Evolutionary conservation across 2,329 filamentous ascomycete genomes (phyloP).

Genomic region (Phialophora chinensis): DNA sequence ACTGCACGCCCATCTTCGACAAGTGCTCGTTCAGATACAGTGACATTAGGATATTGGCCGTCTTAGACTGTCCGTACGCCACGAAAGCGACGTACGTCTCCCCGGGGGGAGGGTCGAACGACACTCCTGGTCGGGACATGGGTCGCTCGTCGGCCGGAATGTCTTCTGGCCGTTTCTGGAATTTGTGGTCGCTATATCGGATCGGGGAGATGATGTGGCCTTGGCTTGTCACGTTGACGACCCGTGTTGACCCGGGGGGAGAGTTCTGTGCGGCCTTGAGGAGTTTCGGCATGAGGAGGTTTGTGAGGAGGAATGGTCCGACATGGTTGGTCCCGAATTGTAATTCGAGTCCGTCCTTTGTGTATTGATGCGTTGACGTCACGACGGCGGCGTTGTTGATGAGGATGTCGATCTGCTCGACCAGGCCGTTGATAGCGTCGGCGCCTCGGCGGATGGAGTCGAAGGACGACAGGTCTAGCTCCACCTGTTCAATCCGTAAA

Average conservation of each 20-base stretch:
- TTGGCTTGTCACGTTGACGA: slow-evolving; percentile 39
- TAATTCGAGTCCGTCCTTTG: slow-evolving; percentile 48
- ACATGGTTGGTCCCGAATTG: slow-evolving; percentile 51
- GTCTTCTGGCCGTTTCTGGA: slow-evolving; percentile 40
- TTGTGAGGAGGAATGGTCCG: slow-evolving; percentile 50
- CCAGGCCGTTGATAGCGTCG: slow-evolving; percentile 41
- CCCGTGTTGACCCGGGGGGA: slow-evolving; percentile 29
- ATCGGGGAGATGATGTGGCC: slow-evolving; percentile 43
- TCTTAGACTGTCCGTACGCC: slow-evolving; percentile 55
- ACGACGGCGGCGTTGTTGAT: slow-evolving; percentile 56
- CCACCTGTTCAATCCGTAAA: slow-evolving; percentile 41
- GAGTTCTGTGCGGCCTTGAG: slow-evolving; percentile 40
- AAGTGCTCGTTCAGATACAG: slow-evolving; percentile 50
- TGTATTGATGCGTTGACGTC: slow-evolving; percentile 40
- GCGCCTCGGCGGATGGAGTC: slow-evolving; percentile 45
- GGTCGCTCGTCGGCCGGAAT: slow-evolving; percentile 29
- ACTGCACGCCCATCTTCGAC: slow-evolving; percentile 46
- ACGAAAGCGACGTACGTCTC: slow-evolving; percentile 46
- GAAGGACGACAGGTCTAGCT: slow-evolving; percentile 47
- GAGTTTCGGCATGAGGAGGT: slow-evolving; percentile 48
- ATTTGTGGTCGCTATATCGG: slow-evolving; percentile 47
- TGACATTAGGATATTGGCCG: slow-evolving; percentile 54
- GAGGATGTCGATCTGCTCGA: slow-evolving; percentile 49
- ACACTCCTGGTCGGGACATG: slow-evolving; percentile 22
- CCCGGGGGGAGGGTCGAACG: slow-evolving; percentile 33